phyloP scores from a whole-genome alignment of 2,329 filamentous ascomycete species.

The Furcasterigmium sp. region DNA sequence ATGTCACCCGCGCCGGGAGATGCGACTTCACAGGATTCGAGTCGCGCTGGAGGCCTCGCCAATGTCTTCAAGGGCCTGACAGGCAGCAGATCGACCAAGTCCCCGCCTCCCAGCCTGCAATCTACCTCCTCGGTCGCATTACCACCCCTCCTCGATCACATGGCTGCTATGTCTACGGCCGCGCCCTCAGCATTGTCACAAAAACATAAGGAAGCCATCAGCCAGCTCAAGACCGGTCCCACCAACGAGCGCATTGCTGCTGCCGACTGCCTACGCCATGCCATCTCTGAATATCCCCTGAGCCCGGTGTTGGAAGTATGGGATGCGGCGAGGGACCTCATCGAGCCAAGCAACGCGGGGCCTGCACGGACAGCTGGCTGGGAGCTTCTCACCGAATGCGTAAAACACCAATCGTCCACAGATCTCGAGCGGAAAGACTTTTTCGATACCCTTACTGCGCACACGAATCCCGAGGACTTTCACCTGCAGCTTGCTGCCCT shows the following conservation, averaged over 20 bases:
- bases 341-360: constrained; percentile 49
- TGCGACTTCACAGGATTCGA: constrained; percentile 49
- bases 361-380: constrained; percentile 56
- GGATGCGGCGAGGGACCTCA: constrained; percentile 61
- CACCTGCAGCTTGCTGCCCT: constrained; percentile 60
- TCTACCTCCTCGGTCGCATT: constrained; percentile 29
- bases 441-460: constrained; percentile 55
- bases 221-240: constrained; percentile 47
- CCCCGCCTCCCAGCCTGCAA: constrained; percentile 37
- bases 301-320: constrained; percentile 58
- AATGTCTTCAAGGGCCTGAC: constrained; percentile 61
- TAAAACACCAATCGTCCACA: constrained; percentile 56
- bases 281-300: constrained; percentile 54
- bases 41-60: constrained; percentile 51
- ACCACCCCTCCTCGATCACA: constrained; percentile 36
- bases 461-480: constrained; percentile 57
- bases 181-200: constrained; percentile 37
- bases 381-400: constrained; percentile 61
- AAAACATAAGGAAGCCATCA: constrained; percentile 49
- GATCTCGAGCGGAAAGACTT: constrained; percentile 62
- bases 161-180: constrained; percentile 29
- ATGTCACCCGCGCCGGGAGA: constrained; percentile 59
- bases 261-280: constrained; percentile 49
- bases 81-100: constrained; percentile 48
- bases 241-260: constrained; percentile 51